A percentile compares a stretch with the other conserved stretches of the same genome.
Evolutionary conservation across 225 moss, liverwort and hornwort species (phyloP).

Genomic region (Physcomitrellopsis africana): DNA sequence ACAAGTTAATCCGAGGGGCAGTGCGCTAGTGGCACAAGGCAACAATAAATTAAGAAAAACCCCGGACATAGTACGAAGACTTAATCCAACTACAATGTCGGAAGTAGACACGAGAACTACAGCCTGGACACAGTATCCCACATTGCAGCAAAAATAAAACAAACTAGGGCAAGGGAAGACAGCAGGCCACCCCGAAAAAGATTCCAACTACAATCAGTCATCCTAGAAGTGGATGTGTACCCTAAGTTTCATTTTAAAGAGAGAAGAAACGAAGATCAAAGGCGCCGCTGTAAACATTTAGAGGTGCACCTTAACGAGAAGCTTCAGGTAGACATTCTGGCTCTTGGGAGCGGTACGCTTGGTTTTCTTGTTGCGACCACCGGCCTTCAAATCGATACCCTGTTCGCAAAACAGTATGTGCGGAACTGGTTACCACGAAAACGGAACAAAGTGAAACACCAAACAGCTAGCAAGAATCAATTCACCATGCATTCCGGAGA

Average conservation of each 20-base stretch:
- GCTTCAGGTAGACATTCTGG: constrained; percentile 89
- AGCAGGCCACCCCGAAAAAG: too few species aligned
- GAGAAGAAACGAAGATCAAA: not conserved
- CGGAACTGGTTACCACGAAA: not conserved
- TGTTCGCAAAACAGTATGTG: not conserved
- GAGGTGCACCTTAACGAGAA: constrained; percentile 70
- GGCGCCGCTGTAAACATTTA: not conserved
- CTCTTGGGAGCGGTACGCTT: constrained; percentile 93
- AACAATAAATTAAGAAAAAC: too few species aligned
- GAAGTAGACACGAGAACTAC: too few species aligned
- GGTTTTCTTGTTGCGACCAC: constrained; percentile 94
- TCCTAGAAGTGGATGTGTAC: too few species aligned
- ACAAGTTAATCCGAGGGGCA: too few species aligned
- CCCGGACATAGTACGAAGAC: too few species aligned
- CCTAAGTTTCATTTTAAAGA: not conserved
- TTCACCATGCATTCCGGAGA: not conserved
- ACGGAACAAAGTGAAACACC: not conserved
- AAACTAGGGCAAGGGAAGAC: too few species aligned
- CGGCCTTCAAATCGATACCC: constrained; percentile 99
- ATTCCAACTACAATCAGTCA: too few species aligned
- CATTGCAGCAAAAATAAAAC: too few species aligned
- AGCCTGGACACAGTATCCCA: too few species aligned
- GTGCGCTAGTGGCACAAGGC: too few species aligned
- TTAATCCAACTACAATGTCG: too few species aligned
- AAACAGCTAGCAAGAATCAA: not conserved